Base-by-base conservation (phyloP, 2,329 filamentous ascomycete species). In the Chaetomium strumarium region DNA sequence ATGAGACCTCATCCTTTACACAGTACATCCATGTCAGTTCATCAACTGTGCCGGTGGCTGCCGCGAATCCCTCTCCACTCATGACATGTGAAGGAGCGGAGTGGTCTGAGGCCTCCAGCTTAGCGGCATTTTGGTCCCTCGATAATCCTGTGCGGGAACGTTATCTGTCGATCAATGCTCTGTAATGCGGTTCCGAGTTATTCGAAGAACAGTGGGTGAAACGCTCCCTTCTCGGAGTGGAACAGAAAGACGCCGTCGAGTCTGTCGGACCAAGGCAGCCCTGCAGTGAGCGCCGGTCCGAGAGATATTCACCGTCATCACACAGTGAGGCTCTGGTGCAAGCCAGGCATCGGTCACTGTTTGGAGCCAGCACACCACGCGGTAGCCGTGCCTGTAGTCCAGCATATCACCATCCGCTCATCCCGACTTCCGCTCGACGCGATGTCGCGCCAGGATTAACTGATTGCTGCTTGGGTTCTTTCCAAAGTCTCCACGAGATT, bases 31-130 rank as follows among this genome's bases (percentile, higher is more conserved):
- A 33, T 33, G 30, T 33, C 30, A 12, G 6, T 7, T 20, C 20
- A 12, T 36, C 31, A 30, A 46, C 41, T 30, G 36, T 44, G 39
- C 3, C 45, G n/a, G 46, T 46, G 46, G 46, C 16, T 41, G 46
- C 50, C 29, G 40, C 49, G 51, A 33, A 29, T 41, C 46, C 45
- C 13, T 30, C 31, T 41, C 17, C 24, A 41, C 14, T 34, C 9
- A 43, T 9, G 19, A n/a, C 51, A 54, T 54, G 47, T 54, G 52
- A 54, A 54, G 24, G 42, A 14, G 29, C 19, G 24, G 13, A 13
- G 11, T 36, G 12, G 30, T 16, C 17, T 34, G 46, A 46, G 51
- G 41, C 42, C 33, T 42, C 34, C 46, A 16, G 17, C 3, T 12
- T 10, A 13, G n/a, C 19, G 39, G 43, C 30, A 46, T 16, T 34